phyloP scores from a whole-genome alignment of 140 eudicot species.

The Oenanthe javanica region DNA sequence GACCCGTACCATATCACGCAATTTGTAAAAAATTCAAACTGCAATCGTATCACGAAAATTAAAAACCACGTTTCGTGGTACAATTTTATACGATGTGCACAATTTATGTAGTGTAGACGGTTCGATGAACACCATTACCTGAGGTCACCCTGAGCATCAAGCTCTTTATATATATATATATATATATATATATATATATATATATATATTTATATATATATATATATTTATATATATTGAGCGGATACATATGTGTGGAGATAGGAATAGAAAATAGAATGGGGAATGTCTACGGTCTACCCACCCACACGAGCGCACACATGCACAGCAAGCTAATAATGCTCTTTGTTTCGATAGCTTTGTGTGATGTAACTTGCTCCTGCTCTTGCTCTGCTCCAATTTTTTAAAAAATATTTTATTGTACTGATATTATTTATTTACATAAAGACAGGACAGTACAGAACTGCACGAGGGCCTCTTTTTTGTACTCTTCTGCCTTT shows the following conservation, averaged over 20 bases:
- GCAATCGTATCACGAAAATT: no score
- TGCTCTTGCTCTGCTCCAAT: not conserved
- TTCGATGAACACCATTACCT: no score
- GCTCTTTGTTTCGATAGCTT: slow-evolving; percentile 23
- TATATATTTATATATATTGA: no score
- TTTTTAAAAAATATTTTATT: not conserved
- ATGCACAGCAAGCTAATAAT: slow-evolving; percentile 21
- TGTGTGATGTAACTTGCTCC: slow-evolving; percentile 20
- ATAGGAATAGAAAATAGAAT: not conserved
- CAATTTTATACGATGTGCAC: no score
- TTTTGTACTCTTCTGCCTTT: slow-evolving; percentile 31
- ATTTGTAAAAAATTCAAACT: no score
- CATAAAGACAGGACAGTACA: slow-evolving; percentile 14
- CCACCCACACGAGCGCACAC: slow-evolving; percentile 38
- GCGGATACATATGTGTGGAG: not conserved
- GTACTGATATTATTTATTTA: slow-evolving; percentile 18
- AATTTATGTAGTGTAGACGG: no score
- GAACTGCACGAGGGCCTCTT: slow-evolving; percentile 56
- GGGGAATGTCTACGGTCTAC: slow-evolving; percentile 22
- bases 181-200: not conserved
- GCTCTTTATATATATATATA: not conserved
- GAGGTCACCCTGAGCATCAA: no score
- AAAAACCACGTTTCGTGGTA: no score
- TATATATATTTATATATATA: no score
- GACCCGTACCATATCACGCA: no score